Base-by-base conservation (phyloP, 2,329 filamentous ascomycete species). In the Diaporthe capsici region DNA sequence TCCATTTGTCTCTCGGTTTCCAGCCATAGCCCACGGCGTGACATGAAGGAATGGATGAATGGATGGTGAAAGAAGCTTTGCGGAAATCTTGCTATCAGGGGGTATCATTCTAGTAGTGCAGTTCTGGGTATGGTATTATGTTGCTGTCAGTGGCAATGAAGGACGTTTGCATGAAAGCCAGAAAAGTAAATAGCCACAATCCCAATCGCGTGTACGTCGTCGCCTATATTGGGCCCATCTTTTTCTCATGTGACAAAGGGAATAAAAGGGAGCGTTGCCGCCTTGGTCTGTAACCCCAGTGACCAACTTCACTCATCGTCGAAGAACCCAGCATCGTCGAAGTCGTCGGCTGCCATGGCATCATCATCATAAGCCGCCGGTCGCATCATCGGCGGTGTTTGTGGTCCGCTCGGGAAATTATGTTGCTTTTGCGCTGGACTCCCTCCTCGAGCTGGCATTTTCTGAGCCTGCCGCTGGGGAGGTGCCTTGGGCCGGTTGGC, bases 351-450 rank as follows among this genome's bases (percentile, higher is more conserved):
- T 51, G 88, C 88, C 61, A 77, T 75, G 9, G 91, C 91, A 81
- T 93, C 91, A 42, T 87, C 87, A 80, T 93, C 91, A 81, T 93
- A 93, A 44, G 86, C 87, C 76, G 86, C 87, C 47, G 87, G 82
- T 47, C 86, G 86, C 88, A 91, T 90, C 89, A 92, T 92, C 0
- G 90, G 90, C 39, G 91, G 91, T 73, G 91, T 93, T 76, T 88
- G 85, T 8, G 89, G 90, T 58, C 85, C 84, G 22, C 81, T 58
- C 22, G 72, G 61, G 20, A 61, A 44, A 49, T 79, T 79, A 80
- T 77, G 80, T 82, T 83, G 83, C 34, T 83, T 85, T 31, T 85
- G 85, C 72, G 85, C 84, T 2, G 90, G 87, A 17, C 87, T 88
- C 39, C 81, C 84, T 17, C 67, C 70, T 39, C 82, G 81, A 31